Evolutionary conservation across 192 early-diverging fungal species (phyloP).

Genomic region (Geranomyces michiganensis): DNA sequence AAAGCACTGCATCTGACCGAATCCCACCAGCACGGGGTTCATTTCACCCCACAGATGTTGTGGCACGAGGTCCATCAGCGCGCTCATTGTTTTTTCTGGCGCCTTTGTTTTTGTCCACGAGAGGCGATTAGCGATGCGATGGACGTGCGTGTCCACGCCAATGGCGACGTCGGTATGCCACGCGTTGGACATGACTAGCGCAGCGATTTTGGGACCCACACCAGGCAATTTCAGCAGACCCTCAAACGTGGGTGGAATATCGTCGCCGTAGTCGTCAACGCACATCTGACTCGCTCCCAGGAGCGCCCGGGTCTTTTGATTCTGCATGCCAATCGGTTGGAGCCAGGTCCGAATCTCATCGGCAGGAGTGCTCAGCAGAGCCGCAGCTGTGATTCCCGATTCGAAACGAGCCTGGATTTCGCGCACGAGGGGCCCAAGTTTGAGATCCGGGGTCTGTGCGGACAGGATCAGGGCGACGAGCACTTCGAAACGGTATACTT

Average conservation of each 20-base stretch:
- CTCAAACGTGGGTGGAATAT: slow-evolving; percentile 83
- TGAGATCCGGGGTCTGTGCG: slow-evolving; percentile 90
- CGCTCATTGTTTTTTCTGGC: slow-evolving; percentile 80
- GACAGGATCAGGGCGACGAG: slow-evolving; percentile 87
- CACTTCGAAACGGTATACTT: slow-evolving; percentile 75
- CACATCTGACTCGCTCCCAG: slow-evolving; percentile 78
- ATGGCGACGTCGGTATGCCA: slow-evolving; percentile 89
- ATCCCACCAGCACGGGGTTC: slow-evolving; percentile 89
- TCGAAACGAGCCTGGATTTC: slow-evolving; percentile 64
- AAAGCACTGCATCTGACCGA: slow-evolving; percentile 82
- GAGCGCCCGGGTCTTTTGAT: slow-evolving; percentile 80
- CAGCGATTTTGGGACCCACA: slow-evolving; percentile 93
- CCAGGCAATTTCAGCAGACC: slow-evolving; percentile 80
- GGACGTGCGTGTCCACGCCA: slow-evolving; percentile 95
- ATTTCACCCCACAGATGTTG: slow-evolving; percentile 81
- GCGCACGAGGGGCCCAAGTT: slow-evolving; percentile 77
- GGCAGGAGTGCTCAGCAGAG: slow-evolving; percentile 63
- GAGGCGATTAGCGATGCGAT: slow-evolving; percentile 84
- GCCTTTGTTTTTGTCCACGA: slow-evolving; percentile 82
- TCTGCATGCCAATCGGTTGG: slow-evolving; percentile 86
- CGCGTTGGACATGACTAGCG: slow-evolving; percentile 79
- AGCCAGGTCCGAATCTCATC: slow-evolving; percentile 74
- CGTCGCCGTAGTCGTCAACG: slow-evolving; percentile 69
- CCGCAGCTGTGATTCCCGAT: slow-evolving; percentile 70
- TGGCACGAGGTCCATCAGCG: slow-evolving; percentile 81